These are phyloP conservation scores for Fusarium decemcellulare DNA, from an alignment of 2,329 filamentous ascomycete genomes.

Conservation along the genomic window DNA sequence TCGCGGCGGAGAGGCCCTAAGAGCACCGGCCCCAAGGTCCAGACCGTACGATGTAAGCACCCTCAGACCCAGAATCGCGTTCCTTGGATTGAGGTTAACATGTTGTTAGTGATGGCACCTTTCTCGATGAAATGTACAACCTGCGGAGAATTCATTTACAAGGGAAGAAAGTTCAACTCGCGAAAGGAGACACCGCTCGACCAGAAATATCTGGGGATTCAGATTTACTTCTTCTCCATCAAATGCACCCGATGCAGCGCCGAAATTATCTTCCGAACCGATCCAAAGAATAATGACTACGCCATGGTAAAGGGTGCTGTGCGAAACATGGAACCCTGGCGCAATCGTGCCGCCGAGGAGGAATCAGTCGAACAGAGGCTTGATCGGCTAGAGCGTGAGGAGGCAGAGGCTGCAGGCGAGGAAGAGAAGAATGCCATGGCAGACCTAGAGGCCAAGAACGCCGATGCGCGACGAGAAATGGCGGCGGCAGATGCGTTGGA, in stretches of 20 bases:
- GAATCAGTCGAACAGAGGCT: constrained; percentile 92
- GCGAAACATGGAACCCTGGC: constrained; percentile 94
- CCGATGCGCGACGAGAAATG: constrained; percentile 96
- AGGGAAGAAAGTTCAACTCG: constrained; percentile 95
- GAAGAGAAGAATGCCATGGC: constrained; percentile 93
- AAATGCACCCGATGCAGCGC: constrained; percentile 87
- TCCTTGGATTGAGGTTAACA: background rate
- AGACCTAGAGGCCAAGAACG: constrained; percentile 92
- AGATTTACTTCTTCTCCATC: constrained; percentile 87
- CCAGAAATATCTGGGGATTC: constrained; percentile 89
- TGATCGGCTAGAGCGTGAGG: constrained; percentile 85
- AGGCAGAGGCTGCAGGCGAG: constrained; percentile 72
- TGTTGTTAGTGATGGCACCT: constrained; percentile 67
- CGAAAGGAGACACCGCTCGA: constrained; percentile 91
- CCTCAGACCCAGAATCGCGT: background rate
- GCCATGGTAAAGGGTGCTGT: constrained; percentile 85
- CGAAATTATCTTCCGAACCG: constrained; percentile 94
- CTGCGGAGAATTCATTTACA: constrained; percentile 86
- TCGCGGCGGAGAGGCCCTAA: constrained; percentile 79
- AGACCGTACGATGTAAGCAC: constrained; percentile 76
- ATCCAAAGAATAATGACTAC: constrained; percentile 96
- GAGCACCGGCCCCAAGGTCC: constrained; percentile 81
- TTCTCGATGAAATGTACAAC: constrained; percentile 61
- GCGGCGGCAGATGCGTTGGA: constrained; percentile 95
- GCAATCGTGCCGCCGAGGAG: constrained; percentile 71